phyloP scores from a whole-genome alignment of 1,139 yeast species.

The Candida glucosophila region DNA sequence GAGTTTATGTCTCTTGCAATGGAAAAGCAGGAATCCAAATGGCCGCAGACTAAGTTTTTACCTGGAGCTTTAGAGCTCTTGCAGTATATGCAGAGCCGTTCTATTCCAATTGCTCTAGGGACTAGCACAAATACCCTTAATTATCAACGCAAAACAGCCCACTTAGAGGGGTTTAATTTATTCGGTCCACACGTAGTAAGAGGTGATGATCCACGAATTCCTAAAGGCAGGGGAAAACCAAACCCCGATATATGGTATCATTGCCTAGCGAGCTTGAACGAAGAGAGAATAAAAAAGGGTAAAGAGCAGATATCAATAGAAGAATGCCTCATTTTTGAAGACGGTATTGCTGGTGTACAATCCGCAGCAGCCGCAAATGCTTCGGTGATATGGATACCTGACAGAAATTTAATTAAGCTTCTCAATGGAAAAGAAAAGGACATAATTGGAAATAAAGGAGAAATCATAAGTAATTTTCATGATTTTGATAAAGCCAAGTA shows the following conservation, averaged over 20 bases:
- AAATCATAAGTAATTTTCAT: conserved; percentile 41
- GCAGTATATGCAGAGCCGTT: conserved; percentile 32
- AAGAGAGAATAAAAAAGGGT: conserved; percentile 23
- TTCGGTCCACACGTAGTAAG: conserved; percentile 69
- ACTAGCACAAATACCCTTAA: conserved; percentile 67
- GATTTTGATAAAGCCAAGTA: conserved; percentile 49
- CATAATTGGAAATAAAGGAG: conserved; percentile 49
- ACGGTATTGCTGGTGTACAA: conserved; percentile 81
- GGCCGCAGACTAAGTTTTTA: conserved; percentile 59
- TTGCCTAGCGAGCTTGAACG: conserved; percentile 65
- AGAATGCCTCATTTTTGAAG: conserved; percentile 88
- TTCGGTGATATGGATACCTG: conserved; percentile 88
- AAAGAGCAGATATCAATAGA: conserved; percentile 48
- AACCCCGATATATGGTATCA: conserved; percentile 85
- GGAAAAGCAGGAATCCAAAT: conserved; percentile 46
- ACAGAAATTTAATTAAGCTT: conserved; percentile 53
- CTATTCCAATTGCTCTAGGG: conserved; percentile 84
- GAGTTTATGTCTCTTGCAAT: conserved; percentile 47
- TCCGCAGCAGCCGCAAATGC: conserved; percentile 84
- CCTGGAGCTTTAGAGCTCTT: conserved; percentile 82
- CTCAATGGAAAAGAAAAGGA: conserved; percentile 36
- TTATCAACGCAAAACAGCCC: conserved; percentile 60
- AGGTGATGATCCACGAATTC: conserved; percentile 81
- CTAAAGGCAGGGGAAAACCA: conserved; percentile 85
- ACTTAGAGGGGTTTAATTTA: conserved; percentile 51